Evolutionary conservation across 2,329 filamentous ascomycete genomes (phyloP), one percentile per base, ranked within the genome.

Genomic region (Colletotrichum costaricense): DNA sequence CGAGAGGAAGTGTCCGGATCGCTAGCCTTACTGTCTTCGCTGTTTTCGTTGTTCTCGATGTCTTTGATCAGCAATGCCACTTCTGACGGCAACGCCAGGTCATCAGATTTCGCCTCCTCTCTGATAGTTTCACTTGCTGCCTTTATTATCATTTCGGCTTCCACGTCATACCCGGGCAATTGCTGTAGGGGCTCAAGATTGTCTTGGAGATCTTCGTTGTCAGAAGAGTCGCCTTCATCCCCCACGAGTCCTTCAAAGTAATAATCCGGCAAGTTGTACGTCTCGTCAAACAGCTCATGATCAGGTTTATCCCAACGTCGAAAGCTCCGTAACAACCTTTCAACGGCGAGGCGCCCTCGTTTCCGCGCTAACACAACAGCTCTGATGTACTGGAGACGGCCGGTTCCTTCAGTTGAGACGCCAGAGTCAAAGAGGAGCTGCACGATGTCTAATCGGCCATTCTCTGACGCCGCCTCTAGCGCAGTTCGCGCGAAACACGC

Each of bases 401-500:
- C 30, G 2, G 3, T 1, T 1, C 46, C 66, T 5, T 5, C 8
- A 0, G 46, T 73, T 11, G 59, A 9, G 11, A 16, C 46, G 0
- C 70, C 66, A 0, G 46, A 64, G 4, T 59, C 55, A 6, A 73
- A 55, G 1, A 69, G n/a, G 0, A 69, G 4, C 4, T 63, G 38
- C 1, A 59, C 46, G 0, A 65, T 8, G 30, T 73, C 70, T 8
- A 73, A 0, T 2, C 66, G 16, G 0, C 70, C 70, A 1, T 5
- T 0, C 1, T 73, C n/a, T 0, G 66, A 67, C 1, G 70, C 70
- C 0, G 7, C 16, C 16, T 73, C 65, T 1, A 73, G 14, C 2
- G 60, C 66, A 0, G 70, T 73, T 4, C 19, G 54, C 0, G 16
- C 14, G 0, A 1, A 0, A 0, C 11, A 0, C 1, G 0, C 3